phyloP scores from a whole-genome alignment of 495 filamentous ascomycete genomes.

The Neurospora hispaniola region DNA sequence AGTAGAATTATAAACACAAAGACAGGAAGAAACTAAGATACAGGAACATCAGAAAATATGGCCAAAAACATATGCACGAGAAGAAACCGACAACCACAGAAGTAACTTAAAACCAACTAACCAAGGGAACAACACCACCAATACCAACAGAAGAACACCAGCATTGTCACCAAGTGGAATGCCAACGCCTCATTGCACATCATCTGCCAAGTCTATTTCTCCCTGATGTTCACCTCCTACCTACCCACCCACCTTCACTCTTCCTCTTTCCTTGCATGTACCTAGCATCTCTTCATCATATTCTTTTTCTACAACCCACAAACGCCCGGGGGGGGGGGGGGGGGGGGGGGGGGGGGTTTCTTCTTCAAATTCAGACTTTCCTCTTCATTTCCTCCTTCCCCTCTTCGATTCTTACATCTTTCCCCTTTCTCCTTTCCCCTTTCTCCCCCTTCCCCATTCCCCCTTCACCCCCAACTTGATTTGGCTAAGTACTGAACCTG shows the following conservation, averaged over 20 bases:
- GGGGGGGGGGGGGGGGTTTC: background rate
- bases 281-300: background rate
- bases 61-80: background rate
- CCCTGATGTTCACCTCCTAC: background rate
- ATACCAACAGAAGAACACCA: background rate
- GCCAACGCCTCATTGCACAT: background rate
- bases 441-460: background rate
- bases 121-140: background rate
- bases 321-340: background rate
- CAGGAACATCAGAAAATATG: no score
- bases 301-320: background rate
- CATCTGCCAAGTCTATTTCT: background rate
- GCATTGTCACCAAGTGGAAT: background rate
- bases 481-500: background rate
- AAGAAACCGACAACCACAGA: background rate
- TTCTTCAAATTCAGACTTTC: background rate
- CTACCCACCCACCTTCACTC: background rate
- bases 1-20: background rate
- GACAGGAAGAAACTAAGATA: background rate
- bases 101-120: background rate
- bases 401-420: background rate
- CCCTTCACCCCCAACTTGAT: background rate
- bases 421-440: background rate
- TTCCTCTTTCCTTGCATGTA: background rate
- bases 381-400: background rate